Conservation (phyloP, 768 basidiomycete species). For the Lactarius indigo region DNA sequence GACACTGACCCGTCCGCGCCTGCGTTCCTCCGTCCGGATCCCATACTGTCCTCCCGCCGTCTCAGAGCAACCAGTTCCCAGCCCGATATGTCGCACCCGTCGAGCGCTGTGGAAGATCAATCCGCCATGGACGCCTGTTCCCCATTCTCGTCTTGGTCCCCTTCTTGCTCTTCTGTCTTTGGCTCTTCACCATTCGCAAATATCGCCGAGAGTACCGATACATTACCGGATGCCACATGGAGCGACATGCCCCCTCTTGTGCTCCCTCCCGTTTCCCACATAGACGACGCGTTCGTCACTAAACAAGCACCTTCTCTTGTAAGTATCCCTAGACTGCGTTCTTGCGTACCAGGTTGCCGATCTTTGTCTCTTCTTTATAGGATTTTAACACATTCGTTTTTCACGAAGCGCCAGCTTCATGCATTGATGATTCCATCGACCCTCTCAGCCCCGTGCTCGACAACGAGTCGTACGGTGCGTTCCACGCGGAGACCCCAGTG, state of each 20-base stretch:
- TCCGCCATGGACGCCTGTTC: neutral
- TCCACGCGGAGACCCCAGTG: conserved; percentile 8
- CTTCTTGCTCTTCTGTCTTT: neutral
- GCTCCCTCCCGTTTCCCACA: conserved; percentile 8
- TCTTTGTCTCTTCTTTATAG: conserved; percentile 4
- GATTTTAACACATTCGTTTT: conserved; percentile 27
- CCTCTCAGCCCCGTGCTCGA: conserved; percentile 19
- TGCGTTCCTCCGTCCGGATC: conserved; percentile 16
- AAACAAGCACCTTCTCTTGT: conserved; percentile 25
- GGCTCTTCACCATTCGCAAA: conserved; percentile 11
- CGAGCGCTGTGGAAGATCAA: conserved; percentile 1
- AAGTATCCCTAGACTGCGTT: neutral
- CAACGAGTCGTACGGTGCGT: conserved; percentile 4
- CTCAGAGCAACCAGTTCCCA: conserved; percentile 26
- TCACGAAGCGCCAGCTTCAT: conserved; percentile 15
- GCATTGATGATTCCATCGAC: conserved; percentile 25
- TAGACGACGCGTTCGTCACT: conserved; percentile 10
- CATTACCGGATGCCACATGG: conserved; percentile 6
- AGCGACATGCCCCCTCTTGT: conserved; percentile 26
- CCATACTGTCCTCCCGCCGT: conserved; percentile 19
- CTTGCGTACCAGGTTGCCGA: neutral
- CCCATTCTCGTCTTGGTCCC: neutral
- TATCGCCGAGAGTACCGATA: conserved; percentile 6
- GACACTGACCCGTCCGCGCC: conserved; percentile 36
- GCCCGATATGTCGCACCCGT: conserved; percentile 19